Conservation (phyloP, 176 grass and related monocot species). For the Cenchrus americanus region DNA sequence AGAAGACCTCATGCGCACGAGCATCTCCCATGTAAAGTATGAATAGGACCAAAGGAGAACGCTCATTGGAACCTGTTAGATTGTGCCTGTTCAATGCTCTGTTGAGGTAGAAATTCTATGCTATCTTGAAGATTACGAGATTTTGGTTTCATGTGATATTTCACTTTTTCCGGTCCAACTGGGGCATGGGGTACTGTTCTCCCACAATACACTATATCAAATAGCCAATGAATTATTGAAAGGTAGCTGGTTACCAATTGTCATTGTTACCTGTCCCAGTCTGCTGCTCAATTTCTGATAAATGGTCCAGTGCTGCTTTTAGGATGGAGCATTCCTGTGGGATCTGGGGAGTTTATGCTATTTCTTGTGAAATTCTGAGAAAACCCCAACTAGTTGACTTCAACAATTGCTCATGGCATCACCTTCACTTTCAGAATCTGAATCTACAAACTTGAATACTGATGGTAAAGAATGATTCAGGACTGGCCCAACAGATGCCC, state of each 20-base stretch:
- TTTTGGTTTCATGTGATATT: not conserved
- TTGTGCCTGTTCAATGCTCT: too few species aligned
- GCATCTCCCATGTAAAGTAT: slow-evolving; percentile 38
- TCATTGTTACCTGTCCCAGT: not conserved
- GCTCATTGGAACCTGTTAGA: too few species aligned
- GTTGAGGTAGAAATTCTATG: slow-evolving; percentile 15
- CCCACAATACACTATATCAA: not conserved
- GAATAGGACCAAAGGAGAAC: slow-evolving; percentile 24
- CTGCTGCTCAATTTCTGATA: not conserved
- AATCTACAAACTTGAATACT: not conserved
- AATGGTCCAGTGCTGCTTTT: not conserved
- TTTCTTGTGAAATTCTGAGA: not conserved
- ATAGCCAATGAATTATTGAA: slow-evolving; percentile 12
- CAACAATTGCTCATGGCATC: not conserved
- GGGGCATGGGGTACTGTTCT: not conserved
- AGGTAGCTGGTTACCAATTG: slow-evolving; percentile 9
- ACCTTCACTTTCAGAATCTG: not conserved
- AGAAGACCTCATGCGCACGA: slow-evolving; percentile 11
- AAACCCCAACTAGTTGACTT: not conserved
- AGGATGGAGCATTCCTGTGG: not conserved
- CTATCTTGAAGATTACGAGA: slow-evolving; percentile 24
- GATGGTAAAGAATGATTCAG: not conserved
- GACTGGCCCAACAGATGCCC: not conserved
- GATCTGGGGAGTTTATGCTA: not conserved
- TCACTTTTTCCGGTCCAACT: not conserved